A percentile compares a stretch with the other conserved stretches of the same genome.
Evolutionary conservation across 768 basidiomycete species (phyloP).

Genomic region (Tulasnella sp.): DNA sequence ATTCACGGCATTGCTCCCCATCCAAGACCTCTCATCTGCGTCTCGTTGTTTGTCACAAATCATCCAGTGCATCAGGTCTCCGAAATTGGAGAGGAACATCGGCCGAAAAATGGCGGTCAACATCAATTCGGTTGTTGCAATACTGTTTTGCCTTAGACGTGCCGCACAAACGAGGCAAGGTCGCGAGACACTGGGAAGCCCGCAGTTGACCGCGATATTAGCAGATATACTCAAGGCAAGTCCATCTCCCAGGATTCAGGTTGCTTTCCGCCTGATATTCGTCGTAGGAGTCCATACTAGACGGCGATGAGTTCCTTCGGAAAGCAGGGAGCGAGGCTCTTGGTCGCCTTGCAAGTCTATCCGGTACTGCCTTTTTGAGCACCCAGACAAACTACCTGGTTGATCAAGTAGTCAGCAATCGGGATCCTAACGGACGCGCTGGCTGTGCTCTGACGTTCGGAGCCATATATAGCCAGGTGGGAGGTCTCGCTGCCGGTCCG

Average conservation of each 20-base stretch:
- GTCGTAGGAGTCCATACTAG: slow-evolving; percentile 59
- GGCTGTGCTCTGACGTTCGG: slow-evolving; percentile 91
- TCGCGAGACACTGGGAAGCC: slow-evolving; percentile 52
- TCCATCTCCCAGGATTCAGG: slow-evolving; percentile 1
- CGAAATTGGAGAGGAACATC: slow-evolving; percentile 73
- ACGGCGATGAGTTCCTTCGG: slow-evolving; percentile 66
- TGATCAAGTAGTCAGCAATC: slow-evolving; percentile 86
- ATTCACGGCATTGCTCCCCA: slow-evolving; percentile 64
- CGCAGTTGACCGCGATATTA: slow-evolving; percentile 47
- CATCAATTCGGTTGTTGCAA: slow-evolving; percentile 64
- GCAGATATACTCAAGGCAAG: slow-evolving; percentile 67
- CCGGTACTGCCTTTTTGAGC: slow-evolving; percentile 72
- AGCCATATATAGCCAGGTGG: slow-evolving; percentile 81
- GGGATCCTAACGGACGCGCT: slow-evolving; percentile 82
- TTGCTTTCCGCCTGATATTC: slow-evolving; percentile 13
- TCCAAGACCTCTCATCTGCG: slow-evolving; percentile 55
- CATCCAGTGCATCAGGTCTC: slow-evolving; percentile 52
- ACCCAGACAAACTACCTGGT: slow-evolving; percentile 81
- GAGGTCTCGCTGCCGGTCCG: slow-evolving; percentile 88
- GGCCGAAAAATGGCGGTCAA: slow-evolving; percentile 76
- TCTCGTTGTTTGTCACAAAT: slow-evolving; percentile 45
- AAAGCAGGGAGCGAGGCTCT: slow-evolving; percentile 76
- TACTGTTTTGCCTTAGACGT: slow-evolving; percentile 52
- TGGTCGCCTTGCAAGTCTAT: slow-evolving; percentile 72
- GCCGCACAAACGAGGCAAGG: slow-evolving; percentile 33